Evolutionary conservation across 2,329 filamentous ascomycete species (phyloP), one percentile per base, ranked within the genome.

Genomic region (Xylaria sp.): DNA sequence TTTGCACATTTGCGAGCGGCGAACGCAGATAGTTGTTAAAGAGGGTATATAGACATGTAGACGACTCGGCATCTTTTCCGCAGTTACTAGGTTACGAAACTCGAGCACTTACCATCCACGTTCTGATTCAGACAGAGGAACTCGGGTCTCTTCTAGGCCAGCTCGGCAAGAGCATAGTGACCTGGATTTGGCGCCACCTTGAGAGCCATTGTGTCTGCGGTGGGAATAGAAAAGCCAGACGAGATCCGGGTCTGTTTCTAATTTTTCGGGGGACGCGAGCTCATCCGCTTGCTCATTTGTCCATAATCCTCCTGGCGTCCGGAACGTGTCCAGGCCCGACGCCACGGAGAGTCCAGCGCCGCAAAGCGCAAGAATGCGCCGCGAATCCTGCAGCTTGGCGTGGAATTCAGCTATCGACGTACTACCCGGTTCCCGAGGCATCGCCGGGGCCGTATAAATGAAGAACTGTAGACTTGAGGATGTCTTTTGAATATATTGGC

Each of bases 151-250:
- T 79, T 83, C 63, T 79, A 83, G 0, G 91, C 88, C 40, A 96
- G 77, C 57, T 89, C 88, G 0, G 91, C 91, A 28, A 97, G 81
- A 0, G 93, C 92, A 68, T 86, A 84, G 72, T 96, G 93, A 0
- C 87, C 92, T 2, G 82, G 78, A 70, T 96, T 96, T 0, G 93
- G 93, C 67, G 87, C 78, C 1, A 86, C 92, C 49, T 84, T 80
- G 49, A 96, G 80, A 0, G 90, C 87, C 85, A 91, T 89, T n/a
- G 74, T 96, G 92, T 52, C 92, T 82, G 23, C 92, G 81, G 76
- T 93, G 92, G 60, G 83, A 88, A 77, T 96, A 96, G 74, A 96
- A 96, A 65, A 95, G 85, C 92, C 93, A 97, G 11, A 96, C 92
- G 4, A 96, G 82, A 6, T 84, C 91, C 0, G 93, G 92, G 70